phyloP scores from a whole-genome alignment of 2,329 filamentous ascomycete genomes.

The Sporothrix brunneoviolacea region DNA sequence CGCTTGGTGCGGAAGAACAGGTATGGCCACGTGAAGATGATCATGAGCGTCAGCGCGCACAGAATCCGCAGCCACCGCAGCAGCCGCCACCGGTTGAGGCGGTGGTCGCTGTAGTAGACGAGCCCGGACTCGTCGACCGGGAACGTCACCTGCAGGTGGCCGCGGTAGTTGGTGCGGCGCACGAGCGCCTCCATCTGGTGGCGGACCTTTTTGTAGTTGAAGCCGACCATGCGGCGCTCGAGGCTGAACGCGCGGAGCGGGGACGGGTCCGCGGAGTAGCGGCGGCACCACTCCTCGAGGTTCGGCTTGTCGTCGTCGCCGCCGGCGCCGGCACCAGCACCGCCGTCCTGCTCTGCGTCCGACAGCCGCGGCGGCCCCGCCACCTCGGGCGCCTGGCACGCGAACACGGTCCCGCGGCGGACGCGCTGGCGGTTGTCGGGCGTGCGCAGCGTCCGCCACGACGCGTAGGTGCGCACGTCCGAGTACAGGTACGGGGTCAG shows the following conservation, averaged over 20 bases:
- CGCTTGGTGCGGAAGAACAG: conserved; percentile 61
- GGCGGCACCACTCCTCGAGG: conserved; percentile 59
- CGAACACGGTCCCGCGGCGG: conserved; percentile 57
- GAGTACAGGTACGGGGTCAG: conserved; percentile 51
- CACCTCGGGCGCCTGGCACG: conserved; percentile 33
- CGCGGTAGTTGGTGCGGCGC: conserved; percentile 60
- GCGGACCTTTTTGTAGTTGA: conserved; percentile 50
- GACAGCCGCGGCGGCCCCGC: conserved; percentile 28
- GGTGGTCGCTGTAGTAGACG: conserved; percentile 57
- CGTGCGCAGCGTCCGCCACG: conserved; percentile 49
- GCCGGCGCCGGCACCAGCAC: neutral
- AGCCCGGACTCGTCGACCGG: conserved; percentile 49
- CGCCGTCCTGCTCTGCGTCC: conserved; percentile 16
- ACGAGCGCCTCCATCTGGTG: conserved; percentile 50
- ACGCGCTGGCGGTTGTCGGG: conserved; percentile 54
- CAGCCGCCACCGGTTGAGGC: conserved; percentile 58
- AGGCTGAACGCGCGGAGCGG: conserved; percentile 52
- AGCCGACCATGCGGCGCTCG: conserved; percentile 48
- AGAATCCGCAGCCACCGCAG: conserved; percentile 57
- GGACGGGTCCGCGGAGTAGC: conserved; percentile 54
- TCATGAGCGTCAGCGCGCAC: conserved; percentile 60
- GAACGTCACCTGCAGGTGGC: conserved; percentile 52
- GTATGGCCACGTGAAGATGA: conserved; percentile 65
- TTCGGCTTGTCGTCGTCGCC: conserved; percentile 27
- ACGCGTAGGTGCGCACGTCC: conserved; percentile 32